phyloP scores from a whole-genome alignment of 1,139 yeast species.

The Suhomyces maxii region DNA sequence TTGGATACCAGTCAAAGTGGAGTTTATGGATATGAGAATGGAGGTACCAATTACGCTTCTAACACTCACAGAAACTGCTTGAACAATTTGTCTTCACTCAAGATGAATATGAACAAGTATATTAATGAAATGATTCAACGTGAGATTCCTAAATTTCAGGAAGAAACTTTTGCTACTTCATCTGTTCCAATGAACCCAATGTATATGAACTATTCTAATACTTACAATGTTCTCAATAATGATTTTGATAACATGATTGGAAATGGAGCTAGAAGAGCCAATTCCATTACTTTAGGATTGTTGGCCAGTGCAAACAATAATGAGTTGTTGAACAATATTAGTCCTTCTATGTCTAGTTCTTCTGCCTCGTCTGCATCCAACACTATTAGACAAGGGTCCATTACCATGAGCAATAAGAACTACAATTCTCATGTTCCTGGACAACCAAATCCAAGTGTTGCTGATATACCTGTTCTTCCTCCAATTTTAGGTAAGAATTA shows the following conservation, averaged over 20 bases:
- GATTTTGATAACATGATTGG: constrained; percentile 11
- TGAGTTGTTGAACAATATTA: constrained; percentile 4
- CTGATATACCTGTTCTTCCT: constrained; percentile 8
- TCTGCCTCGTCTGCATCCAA: constrained; percentile 4
- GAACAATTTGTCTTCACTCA: constrained; percentile 18
- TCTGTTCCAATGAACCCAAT: constrained; percentile 6
- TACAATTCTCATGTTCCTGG: constrained; percentile 5
- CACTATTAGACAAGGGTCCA: constrained; percentile 4
- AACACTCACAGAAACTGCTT: constrained; percentile 9
- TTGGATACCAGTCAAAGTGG: background rate
- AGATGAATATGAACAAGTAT: constrained; percentile 17
- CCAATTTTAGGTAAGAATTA: constrained; percentile 7
- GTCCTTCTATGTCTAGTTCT: constrained; percentile 8
- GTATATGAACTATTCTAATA: constrained; percentile 11
- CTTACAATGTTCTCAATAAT: constrained; percentile 8
- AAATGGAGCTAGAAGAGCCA: constrained; percentile 12
- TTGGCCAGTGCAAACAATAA: constrained; percentile 8
- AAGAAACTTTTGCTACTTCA: constrained; percentile 6
- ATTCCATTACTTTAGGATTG: constrained; percentile 14
- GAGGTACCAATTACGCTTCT: constrained; percentile 2
- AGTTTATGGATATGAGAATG: background rate
- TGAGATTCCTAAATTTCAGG: constrained; percentile 11
- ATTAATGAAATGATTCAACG: constrained; percentile 19
- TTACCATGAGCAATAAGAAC: constrained; percentile 2
- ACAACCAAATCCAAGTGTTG: background rate